These are phyloP conservation scores for Exserohilum turcica DNA, from an alignment of 2,329 filamentous ascomycete species.

Conservation along the genomic window DNA sequence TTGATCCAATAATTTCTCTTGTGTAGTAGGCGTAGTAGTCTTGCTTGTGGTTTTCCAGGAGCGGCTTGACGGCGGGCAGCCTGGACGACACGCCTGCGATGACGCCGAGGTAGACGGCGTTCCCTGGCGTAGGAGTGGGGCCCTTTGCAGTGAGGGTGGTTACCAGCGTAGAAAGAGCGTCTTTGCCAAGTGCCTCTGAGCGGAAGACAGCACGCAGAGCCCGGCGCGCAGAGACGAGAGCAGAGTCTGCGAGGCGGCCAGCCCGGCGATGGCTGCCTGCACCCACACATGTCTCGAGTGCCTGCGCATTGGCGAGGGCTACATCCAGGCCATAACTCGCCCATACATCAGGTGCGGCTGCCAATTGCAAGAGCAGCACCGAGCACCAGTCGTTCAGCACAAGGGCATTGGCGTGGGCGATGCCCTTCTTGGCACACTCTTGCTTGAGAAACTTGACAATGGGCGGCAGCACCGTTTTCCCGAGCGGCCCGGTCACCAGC, in stretches of 20 bases:
- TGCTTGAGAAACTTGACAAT: constrained; percentile 70
- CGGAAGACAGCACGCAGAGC: constrained; percentile 77
- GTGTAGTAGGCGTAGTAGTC: constrained; percentile 82
- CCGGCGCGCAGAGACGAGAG: constrained; percentile 76
- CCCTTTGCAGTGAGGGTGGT: constrained; percentile 71
- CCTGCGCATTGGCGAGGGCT: constrained; percentile 70
- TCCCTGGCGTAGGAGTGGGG: constrained; percentile 66
- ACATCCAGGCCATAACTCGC: constrained; percentile 68
- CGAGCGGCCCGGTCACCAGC: constrained; percentile 65
- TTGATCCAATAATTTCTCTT: constrained; percentile 83
- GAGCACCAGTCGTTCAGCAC: constrained; percentile 91
- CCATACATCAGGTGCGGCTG: constrained; percentile 64
- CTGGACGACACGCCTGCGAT: constrained; percentile 85
- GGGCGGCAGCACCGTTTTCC: constrained; percentile 62
- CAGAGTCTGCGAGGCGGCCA: constrained; percentile 70
- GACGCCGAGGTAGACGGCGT: constrained; percentile 80
- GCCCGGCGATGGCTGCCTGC: constrained; percentile 32
- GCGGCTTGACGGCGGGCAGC: constrained; percentile 64
- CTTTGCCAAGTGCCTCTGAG: constrained; percentile 61
- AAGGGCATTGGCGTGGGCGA: constrained; percentile 82
- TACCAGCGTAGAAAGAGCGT: constrained; percentile 67
- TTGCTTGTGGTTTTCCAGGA: constrained; percentile 69
- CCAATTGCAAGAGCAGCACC: constrained; percentile 73
- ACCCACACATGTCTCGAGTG: constrained; percentile 77
- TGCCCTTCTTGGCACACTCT: constrained; percentile 76